Percentiles rank a stretch among this genome's conserved stretches.
phyloP scores from a whole-genome alignment of 2,329 filamentous ascomycete species.

The Lecanosticta acicola region DNA sequence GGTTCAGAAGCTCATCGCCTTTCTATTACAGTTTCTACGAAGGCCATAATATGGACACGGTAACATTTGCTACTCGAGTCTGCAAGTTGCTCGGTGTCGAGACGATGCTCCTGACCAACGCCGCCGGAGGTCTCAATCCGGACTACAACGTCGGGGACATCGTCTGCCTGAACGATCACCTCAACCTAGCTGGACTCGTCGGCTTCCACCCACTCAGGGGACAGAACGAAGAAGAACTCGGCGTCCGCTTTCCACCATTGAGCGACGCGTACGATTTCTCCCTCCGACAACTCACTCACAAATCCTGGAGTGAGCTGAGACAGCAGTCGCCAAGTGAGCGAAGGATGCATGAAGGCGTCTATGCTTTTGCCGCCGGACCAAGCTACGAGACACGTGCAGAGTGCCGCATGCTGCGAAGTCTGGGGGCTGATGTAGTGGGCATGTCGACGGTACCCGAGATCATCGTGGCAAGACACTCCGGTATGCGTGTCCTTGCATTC shows the following conservation, averaged over 20 bases:
- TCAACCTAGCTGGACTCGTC: constrained; percentile 58
- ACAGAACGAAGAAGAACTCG: constrained; percentile 58
- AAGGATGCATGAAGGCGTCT: constrained; percentile 58
- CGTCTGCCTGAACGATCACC: constrained; percentile 60
- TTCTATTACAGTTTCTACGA: constrained; percentile 55
- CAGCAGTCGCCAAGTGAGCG: constrained; percentile 41
- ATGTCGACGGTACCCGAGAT: constrained; percentile 68
- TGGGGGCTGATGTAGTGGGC: constrained; percentile 64
- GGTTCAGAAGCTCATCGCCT: constrained; percentile 12
- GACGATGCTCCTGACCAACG: constrained; percentile 61
- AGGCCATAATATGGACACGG: constrained; percentile 57
- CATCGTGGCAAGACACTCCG: constrained; percentile 58
- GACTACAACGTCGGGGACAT: constrained; percentile 60
- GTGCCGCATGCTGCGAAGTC: constrained; percentile 54
- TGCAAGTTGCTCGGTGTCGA: constrained; percentile 58
- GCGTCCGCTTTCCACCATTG: constrained; percentile 57
- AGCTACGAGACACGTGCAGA: constrained; percentile 62
- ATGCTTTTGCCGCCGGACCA: constrained; percentile 59
- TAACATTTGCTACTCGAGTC: constrained; percentile 60
- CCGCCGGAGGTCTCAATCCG: constrained; percentile 60
- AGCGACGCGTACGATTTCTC: constrained; percentile 62
- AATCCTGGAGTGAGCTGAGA: constrained; percentile 50
- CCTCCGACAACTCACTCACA: constrained; percentile 52
- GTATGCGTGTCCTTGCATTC: constrained; percentile 58
- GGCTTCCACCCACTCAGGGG: constrained; percentile 58